These are phyloP conservation scores for Gaeumannomyces tritici DNA, from an alignment of 2,329 filamentous ascomycete genomes.

Conservation along the genomic window DNA sequence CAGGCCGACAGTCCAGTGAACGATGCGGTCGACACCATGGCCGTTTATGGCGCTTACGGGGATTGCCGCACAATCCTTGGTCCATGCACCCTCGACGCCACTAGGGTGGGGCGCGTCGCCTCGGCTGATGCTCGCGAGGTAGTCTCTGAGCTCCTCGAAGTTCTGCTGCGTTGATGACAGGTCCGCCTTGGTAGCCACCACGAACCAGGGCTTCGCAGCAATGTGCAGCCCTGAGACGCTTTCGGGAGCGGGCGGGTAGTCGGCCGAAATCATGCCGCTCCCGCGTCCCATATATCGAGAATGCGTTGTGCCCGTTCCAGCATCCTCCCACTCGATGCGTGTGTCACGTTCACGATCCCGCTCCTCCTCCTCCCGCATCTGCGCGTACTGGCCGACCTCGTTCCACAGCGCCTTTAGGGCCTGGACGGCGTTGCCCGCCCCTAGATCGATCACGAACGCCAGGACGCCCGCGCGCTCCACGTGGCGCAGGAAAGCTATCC, in stretches of 20 bases:
- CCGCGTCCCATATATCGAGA: not conserved
- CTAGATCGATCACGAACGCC: conserved; percentile 86
- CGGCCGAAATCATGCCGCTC: conserved; percentile 20
- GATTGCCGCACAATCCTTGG: conserved; percentile 56
- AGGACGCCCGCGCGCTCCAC: conserved; percentile 89
- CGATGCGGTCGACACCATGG: conserved; percentile 68
- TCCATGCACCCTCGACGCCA: conserved; percentile 47
- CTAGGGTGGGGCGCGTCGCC: conserved; percentile 65
- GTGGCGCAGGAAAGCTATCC: conserved; percentile 85
- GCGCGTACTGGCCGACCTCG: conserved; percentile 79
- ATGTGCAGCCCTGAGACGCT: conserved; percentile 52
- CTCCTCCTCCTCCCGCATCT: conserved; percentile 67
- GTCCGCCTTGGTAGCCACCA: conserved; percentile 89
- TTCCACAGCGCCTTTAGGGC: conserved; percentile 79
- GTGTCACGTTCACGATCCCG: conserved; percentile 50
- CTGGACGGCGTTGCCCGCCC: conserved; percentile 65
- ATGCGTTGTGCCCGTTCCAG: conserved; percentile 7
- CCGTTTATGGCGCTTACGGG: conserved; percentile 86
- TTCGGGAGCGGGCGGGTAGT: conserved; percentile 14
- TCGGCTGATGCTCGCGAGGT: conserved; percentile 56
- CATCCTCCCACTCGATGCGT: conserved; percentile 46
- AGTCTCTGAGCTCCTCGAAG: conserved; percentile 58
- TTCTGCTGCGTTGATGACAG: conserved; percentile 69
- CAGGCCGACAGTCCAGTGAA: conserved; percentile 62
- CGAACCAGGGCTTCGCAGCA: conserved; percentile 93